Percentiles rank a stretch among this genome's conserved stretches.
Evolutionary conservation across 495 filamentous ascomycete species (phyloP).

Genomic region (Talaromyces thailandensis): DNA sequence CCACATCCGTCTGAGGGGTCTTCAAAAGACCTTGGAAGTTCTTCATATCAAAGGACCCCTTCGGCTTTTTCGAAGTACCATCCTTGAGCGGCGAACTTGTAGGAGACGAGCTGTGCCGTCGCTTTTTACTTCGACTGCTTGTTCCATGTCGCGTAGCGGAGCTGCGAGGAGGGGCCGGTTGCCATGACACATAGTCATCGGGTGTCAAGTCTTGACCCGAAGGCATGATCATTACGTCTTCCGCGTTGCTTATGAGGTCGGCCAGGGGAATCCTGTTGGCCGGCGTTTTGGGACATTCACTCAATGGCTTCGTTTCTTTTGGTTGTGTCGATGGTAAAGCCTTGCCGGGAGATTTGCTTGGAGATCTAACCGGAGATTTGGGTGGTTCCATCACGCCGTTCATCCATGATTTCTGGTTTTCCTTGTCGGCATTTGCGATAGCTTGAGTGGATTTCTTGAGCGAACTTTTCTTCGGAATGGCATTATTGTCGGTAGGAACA

Average conservation of each 20-base stretch:
- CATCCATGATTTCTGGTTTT: slow-evolving; percentile 30
- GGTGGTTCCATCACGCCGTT: slow-evolving; percentile 30
- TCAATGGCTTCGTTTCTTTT: slow-evolving; percentile 25
- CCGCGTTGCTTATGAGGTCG: slow-evolving; percentile 69
- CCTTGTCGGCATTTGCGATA: slow-evolving; percentile 24
- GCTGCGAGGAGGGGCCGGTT: slow-evolving; percentile 40
- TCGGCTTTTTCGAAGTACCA: slow-evolving; percentile 31
- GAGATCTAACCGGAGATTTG: slow-evolving; percentile 10
- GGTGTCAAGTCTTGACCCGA: slow-evolving; percentile 44
- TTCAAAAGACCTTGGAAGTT: slow-evolving; percentile 48
- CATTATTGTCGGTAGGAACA: slow-evolving; percentile 15
- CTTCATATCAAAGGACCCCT: slow-evolving; percentile 39
- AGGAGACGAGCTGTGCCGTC: slow-evolving; percentile 74
- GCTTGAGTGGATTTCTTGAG: slow-evolving; percentile 16
- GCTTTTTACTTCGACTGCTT: slow-evolving; percentile 51
- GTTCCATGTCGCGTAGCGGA: slow-evolving; percentile 31
- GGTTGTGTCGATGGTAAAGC: slow-evolving; percentile 17
- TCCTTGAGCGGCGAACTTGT: slow-evolving; percentile 54
- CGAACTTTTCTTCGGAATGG: slow-evolving; percentile 23
- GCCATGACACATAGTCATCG: slow-evolving; percentile 68
- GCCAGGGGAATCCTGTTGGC: slow-evolving; percentile 64
- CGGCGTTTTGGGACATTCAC: slow-evolving; percentile 62
- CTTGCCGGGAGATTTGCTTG: slow-evolving; percentile 16
- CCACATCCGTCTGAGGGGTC: slow-evolving; percentile 76
- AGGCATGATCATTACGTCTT: slow-evolving; percentile 39